Base-by-base conservation (phyloP, 495 filamentous ascomycete species). In the Friedmanniomyces simplex region DNA sequence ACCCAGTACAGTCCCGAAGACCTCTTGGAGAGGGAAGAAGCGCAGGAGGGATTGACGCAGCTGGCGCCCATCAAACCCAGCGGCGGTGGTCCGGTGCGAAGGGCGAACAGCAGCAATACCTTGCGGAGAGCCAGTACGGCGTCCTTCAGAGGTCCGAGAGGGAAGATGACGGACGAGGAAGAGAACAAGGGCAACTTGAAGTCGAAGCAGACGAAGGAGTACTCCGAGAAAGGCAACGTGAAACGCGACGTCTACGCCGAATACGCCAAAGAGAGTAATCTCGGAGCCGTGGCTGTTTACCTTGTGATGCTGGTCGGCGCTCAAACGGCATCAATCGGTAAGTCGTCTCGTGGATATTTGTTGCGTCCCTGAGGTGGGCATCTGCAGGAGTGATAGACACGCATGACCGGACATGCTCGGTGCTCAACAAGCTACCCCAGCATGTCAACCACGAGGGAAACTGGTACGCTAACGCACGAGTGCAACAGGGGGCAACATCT, bases 211-310 rank as follows among this genome's bases (percentile, higher is more conserved):
- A 81, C 78, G 16, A 90, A 94, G 67, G 94, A 99, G 69, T 81
- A 82, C 52, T 80, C 80, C 0, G 87, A 96, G 68, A 89, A 97
- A 69, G 94, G 94, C 47, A 95, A 96, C 67, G 94, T 99, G 56
- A 96, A 95, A 70, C 96, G 94, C 89, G 79, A 82, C 63, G 70
- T 73, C 36, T 73, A 74, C 56, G 50, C 59, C 5, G 68, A 73
- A 47, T 96, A 97, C 66, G 91, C 91, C 34, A 96, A 91, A 71
- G 88, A 88, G 18, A 95, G 87, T 74, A 96, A 97, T 66, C 69
- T 96, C 6, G 71, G 76, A 21, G 94, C 93, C 11, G 94, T 99
- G 21, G 64, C 66, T 28, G 76, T 96, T 61, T 99, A 99, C 68
- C 67, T 93, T 26, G 13, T 87, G 55, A 81, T 87, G 52, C 75